Percentiles rank a stretch among this genome's conserved stretches.
Conservation (phyloP, 495 filamentous ascomycete genomes). For the Neurospora sp. region DNA sequence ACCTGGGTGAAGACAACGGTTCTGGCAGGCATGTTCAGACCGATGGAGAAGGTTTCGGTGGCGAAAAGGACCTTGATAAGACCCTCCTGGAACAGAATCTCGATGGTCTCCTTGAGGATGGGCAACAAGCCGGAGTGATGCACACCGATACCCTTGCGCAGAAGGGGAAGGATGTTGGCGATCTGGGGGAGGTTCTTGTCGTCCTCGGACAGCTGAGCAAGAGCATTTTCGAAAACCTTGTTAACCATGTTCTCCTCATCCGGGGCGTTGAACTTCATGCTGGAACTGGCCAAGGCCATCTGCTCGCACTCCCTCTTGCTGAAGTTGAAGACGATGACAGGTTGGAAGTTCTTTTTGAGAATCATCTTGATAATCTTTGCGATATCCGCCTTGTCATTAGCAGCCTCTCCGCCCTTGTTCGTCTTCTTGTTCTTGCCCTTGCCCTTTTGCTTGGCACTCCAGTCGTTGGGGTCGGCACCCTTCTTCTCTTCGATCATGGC, state of each 20-base stretch:
- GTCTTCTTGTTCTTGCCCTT: constrained; percentile 83
- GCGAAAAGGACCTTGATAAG: constrained; percentile 97
- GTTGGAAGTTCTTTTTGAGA: constrained; percentile 90
- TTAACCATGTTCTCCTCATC: constrained; percentile 89
- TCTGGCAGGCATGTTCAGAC: constrained; percentile 97
- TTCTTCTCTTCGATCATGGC: constrained; percentile 74
- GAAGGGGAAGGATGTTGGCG: constrained; percentile 75
- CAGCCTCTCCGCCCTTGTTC: constrained; percentile 71
- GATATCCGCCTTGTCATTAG: constrained; percentile 64
- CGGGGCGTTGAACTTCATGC: constrained; percentile 92
- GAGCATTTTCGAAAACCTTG: constrained; percentile 86
- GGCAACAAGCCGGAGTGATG: constrained; percentile 94
- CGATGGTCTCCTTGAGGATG: constrained; percentile 96
- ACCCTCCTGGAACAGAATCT: constrained; percentile 96
- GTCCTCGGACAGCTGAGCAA: constrained; percentile 82
- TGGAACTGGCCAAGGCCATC: constrained; percentile 72
- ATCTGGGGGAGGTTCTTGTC: constrained; percentile 84
- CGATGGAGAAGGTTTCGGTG: constrained; percentile 97
- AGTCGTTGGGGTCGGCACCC: constrained; percentile 72
- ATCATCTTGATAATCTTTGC: constrained; percentile 98
- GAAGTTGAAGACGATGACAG: constrained; percentile 98
- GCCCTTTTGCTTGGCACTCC: constrained; percentile 67
- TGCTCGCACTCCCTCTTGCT: constrained; percentile 93
- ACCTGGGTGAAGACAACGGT: constrained; percentile 97
- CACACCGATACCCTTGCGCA: constrained; percentile 88